Conservation (phyloP, 2,329 filamentous ascomycete genomes). For the Sporothrix euskadiensis region DNA sequence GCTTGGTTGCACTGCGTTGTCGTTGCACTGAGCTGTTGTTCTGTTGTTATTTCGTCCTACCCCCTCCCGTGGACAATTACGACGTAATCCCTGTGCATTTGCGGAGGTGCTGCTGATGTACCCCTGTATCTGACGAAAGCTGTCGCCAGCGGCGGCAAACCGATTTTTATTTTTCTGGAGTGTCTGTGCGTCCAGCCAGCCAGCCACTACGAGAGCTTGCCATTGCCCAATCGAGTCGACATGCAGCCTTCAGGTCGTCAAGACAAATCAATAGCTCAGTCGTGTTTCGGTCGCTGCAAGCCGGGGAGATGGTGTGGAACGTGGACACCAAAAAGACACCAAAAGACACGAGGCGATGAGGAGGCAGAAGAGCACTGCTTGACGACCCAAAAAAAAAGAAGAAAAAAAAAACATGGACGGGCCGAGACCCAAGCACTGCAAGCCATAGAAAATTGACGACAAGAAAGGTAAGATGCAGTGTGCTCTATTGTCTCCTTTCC, state of each 20-base stretch:
- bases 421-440: neutral
- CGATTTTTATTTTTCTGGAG: neutral
- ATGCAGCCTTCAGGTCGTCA: constrained; percentile 2
- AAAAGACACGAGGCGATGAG: neutral
- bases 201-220: neutral
- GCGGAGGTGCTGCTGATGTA: no score
- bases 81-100: neutral
- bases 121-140: neutral
- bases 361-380: neutral
- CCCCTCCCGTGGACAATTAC: no score
- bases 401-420: neutral
- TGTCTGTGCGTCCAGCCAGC: constrained; percentile 15
- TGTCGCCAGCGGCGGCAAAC: constrained; percentile 15
- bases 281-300: constrained; percentile 3
- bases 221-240: constrained; percentile 9
- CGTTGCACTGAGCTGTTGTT: neutral
- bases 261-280: neutral
- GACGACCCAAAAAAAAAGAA: neutral
- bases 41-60: neutral
- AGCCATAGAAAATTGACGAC: neutral
- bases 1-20: neutral
- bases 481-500: neutral
- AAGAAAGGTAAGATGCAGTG: neutral
- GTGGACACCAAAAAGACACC: neutral
- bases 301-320: neutral